These are phyloP conservation scores for Vinca major DNA, from an alignment of 305 asterid genomes.

Conservation along the genomic window DNA sequence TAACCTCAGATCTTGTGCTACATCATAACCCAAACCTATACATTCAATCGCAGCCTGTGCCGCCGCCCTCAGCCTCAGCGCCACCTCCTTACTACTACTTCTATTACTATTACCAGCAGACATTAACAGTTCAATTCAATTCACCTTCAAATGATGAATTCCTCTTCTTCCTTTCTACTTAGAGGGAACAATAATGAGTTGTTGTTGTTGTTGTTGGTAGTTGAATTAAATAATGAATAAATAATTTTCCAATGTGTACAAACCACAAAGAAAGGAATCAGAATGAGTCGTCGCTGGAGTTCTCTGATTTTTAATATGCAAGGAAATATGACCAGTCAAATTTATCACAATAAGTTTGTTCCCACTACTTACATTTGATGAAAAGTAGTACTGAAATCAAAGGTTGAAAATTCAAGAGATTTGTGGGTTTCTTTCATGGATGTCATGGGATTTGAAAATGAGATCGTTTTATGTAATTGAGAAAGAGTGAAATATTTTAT, in stretches of 20 bases:
- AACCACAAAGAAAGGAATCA: background rate
- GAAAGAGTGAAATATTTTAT: too few relatives aligned
- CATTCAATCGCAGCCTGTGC: constrained; percentile 60
- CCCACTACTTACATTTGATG: too few relatives aligned
- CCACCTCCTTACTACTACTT: constrained; percentile 38
- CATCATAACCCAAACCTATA: constrained; percentile 60
- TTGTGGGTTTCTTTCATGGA: too few relatives aligned
- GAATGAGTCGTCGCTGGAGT: too few relatives aligned
- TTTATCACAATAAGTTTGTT: too few relatives aligned
- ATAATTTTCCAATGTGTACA: background rate
- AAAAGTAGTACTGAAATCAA: too few relatives aligned
- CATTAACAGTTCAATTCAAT: background rate
- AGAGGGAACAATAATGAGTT: too few relatives aligned
- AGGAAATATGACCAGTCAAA: too few relatives aligned
- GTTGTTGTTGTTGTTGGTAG: background rate
- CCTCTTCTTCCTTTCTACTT: background rate
- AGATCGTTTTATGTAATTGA: too few relatives aligned
- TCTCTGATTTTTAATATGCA: too few relatives aligned
- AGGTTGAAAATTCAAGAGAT: too few relatives aligned
- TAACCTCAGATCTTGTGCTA: constrained; percentile 48
- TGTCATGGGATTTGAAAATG: too few relatives aligned
- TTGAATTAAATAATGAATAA: constrained; percentile 1
- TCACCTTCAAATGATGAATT: background rate
- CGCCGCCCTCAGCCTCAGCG: constrained; percentile 50
- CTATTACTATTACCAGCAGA: constrained; percentile 19